Base-by-base conservation (phyloP, 73 alveolate species). In the Tetrahymena malaccensis region DNA sequence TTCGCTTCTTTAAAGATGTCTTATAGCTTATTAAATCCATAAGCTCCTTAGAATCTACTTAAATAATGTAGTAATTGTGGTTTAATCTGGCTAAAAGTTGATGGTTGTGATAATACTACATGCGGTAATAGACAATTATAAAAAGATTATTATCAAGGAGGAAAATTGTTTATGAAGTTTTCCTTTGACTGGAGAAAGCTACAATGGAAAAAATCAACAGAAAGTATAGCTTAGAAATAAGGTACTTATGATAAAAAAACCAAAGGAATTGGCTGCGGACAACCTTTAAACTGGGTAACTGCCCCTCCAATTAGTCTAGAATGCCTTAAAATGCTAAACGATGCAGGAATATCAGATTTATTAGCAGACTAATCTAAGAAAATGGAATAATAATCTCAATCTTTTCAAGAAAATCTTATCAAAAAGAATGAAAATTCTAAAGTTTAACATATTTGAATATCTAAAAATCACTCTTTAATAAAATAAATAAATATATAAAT, bases 81-180 rank as follows among this genome's bases (percentile, higher is more conserved):
- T 0, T 43, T 44, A 27, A 94, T 94, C 9, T 94, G 96, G 96
- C 50, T 94, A 19, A 94, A 94, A 57, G 96, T 94, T n/a, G 25
- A 4, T 57, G 96, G 96, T n/a, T 94, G 96, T 35, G 94, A 94
- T 0, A 58, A 57, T 34, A 25, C 35, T 34, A 94, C 96, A 12
- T 35, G 34, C 56, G 70, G 96, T 34, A 94, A 94, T 3, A 58
- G 85, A 3, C 56, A 58, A 1, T 94, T 94, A 19, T 55, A 55
- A 34, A 33, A 35, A 10, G 96, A 94, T 50, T 43, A 33, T 1
- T 17, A 57, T 11, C 27, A 57, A 27, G 43, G 44, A 11, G 35
- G 37, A 37, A 34, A 16, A 34, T 11, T 11, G 21, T 84, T 50
- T 93, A 34, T 3, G 38, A 93, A 38, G 31, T 93, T 35, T 93